Evolutionary conservation across 345 rosid species (phyloP).

Genomic region (Camelina sativa): DNA sequence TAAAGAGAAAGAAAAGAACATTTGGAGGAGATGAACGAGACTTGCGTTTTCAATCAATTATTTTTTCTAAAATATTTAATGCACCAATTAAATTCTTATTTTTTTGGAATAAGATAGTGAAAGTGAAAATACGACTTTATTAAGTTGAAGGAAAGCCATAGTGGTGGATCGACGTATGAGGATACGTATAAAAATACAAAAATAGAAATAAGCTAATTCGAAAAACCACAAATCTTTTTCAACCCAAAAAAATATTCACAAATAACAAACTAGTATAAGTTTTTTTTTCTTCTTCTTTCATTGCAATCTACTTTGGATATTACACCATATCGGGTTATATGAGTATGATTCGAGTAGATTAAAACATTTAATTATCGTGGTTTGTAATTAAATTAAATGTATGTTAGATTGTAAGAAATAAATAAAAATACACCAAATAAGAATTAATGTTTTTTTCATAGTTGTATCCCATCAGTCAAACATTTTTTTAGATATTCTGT

Average conservation of each 20-base stretch:
- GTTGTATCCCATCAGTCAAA: too few species aligned
- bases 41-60: too few species aligned
- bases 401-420: too few species aligned
- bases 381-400: too few species aligned
- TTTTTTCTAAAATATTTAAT: too few species aligned
- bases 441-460: too few species aligned
- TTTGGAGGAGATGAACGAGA: conserved; percentile 33
- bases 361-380: too few species aligned
- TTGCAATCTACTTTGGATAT: too few species aligned
- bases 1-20: neutral
- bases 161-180: neutral
- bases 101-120: neutral
- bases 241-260: neutral
- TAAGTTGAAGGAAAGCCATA: neutral
- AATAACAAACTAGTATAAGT: neutral
- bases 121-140: conserved; percentile 9
- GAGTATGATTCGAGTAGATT: too few species aligned
- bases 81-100: neutral
- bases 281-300: neutral
- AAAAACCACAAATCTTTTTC: neutral
- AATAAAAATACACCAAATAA: too few species aligned
- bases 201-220: neutral
- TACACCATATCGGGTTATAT: too few species aligned
- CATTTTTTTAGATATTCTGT: too few species aligned
- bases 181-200: neutral